Conservation (phyloP, 441 rosid species). For the Biscutella laevigata region DNA sequence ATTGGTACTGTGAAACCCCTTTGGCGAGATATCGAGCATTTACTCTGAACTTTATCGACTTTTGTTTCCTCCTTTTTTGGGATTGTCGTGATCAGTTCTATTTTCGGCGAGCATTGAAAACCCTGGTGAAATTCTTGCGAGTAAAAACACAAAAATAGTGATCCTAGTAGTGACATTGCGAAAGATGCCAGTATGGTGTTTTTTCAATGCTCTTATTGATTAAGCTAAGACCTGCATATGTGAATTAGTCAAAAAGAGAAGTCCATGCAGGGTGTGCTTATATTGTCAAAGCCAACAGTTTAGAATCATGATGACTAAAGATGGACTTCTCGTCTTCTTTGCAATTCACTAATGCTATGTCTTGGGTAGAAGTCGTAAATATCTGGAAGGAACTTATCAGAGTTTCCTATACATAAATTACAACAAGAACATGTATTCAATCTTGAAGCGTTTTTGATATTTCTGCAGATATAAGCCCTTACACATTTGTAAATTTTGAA, state of each 20-base stretch:
- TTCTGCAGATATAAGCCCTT: background rate
- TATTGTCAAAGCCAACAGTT: background rate
- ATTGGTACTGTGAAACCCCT: slow-evolving; percentile 10
- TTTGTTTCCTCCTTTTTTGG: background rate
- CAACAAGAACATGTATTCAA: background rate
- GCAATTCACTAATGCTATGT: background rate
- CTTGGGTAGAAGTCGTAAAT: background rate
- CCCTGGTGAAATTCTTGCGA: background rate
- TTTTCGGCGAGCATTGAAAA: background rate
- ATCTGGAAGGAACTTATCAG: background rate
- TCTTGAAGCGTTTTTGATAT: background rate
- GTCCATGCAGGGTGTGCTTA: background rate
- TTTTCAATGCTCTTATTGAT: no score
- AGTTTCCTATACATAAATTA: background rate
- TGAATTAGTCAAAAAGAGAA: background rate
- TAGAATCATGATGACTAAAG: background rate
- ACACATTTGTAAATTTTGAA: background rate
- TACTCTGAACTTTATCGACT: background rate
- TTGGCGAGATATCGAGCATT: background rate
- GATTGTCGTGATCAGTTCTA: background rate
- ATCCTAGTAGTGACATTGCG: background rate
- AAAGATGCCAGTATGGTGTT: no score
- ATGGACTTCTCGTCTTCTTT: background rate
- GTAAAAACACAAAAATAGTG: background rate
- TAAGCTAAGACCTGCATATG: background rate